A percentile compares a stretch with the other conserved stretches of the same genome.
phyloP scores from a whole-genome alignment of 2,329 filamentous ascomycete genomes.

The Microsporum audouinii region DNA sequence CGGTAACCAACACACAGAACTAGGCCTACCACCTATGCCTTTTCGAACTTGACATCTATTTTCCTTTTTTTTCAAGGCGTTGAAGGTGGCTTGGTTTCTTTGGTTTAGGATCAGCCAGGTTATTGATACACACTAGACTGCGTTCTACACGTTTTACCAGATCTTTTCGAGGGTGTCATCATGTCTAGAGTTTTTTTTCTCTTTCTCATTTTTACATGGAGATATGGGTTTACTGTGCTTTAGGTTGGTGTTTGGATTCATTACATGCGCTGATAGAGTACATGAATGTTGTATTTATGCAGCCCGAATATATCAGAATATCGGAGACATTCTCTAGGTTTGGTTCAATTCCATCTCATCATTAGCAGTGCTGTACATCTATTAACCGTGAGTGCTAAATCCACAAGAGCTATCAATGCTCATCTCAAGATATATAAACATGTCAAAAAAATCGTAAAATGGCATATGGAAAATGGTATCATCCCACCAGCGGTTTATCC shows the following conservation, averaged over 20 bases:
- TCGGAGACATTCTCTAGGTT: not conserved
- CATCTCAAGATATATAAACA: not conserved
- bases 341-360: not conserved
- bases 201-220: not conserved
- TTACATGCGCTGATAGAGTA: not conserved
- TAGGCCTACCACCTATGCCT: not conserved
- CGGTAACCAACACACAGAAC: slow-evolving; percentile 18
- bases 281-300: not conserved
- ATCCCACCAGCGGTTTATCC: not conserved
- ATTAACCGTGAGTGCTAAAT: not conserved
- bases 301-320: not conserved
- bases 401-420: not conserved
- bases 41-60: too few relatives aligned
- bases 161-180: not conserved
- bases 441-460: not conserved
- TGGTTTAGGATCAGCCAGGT: not conserved
- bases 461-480: not conserved
- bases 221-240: not conserved
- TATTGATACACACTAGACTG: not conserved
- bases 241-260: too few relatives aligned
- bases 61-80: not conserved
- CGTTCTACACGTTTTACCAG: not conserved
- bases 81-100: not conserved
- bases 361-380: not conserved
- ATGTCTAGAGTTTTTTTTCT: not conserved